These are phyloP conservation scores for Coemansia sp. DNA, from an alignment of 192 early-diverging fungal genomes.

Conservation along the genomic window DNA sequence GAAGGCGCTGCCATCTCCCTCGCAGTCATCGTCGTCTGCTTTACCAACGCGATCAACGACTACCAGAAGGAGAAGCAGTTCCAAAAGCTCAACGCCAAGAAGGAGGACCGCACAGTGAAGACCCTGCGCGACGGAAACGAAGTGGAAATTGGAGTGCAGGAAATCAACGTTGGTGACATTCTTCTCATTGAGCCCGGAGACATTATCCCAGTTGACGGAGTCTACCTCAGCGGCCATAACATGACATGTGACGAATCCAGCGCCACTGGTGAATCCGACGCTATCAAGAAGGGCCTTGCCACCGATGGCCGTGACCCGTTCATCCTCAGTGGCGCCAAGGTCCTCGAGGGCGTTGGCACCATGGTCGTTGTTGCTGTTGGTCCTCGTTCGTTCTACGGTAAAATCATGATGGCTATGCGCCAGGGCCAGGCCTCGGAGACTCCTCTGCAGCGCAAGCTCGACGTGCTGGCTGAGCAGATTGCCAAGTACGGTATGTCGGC, in stretches of 20 bases:
- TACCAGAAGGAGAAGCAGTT: slow-evolving; percentile 89
- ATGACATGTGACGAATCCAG: slow-evolving; percentile 88
- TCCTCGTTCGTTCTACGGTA: slow-evolving; percentile 83
- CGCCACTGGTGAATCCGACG: slow-evolving; percentile 90
- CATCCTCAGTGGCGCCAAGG: slow-evolving; percentile 89
- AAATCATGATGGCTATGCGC: slow-evolving; percentile 83
- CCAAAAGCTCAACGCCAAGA: slow-evolving; percentile 81
- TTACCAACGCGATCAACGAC: slow-evolving; percentile 89
- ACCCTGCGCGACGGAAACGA: slow-evolving; percentile 72
- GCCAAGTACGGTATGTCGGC: slow-evolving; percentile 86
- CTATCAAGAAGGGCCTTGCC: slow-evolving; percentile 72
- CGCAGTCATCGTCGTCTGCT: slow-evolving; percentile 83
- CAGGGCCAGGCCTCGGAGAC: slow-evolving; percentile 75
- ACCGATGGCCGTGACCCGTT: slow-evolving; percentile 67
- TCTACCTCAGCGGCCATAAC: slow-evolving; percentile 78
- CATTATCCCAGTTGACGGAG: slow-evolving; percentile 81
- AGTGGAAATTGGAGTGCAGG: slow-evolving; percentile 71
- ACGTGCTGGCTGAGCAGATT: slow-evolving; percentile 84
- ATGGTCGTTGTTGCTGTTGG: slow-evolving; percentile 88
- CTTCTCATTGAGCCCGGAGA: slow-evolving; percentile 85
- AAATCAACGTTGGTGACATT: slow-evolving; percentile 90
- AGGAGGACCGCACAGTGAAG: slow-evolving; percentile 80
- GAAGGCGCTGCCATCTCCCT: slow-evolving; percentile 82
- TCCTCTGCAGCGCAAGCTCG: slow-evolving; percentile 90
- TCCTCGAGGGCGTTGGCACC: slow-evolving; percentile 84